These are phyloP conservation scores for Paramecium pentaurelia DNA, from an alignment of 73 alveolate genomes.

Conservation along the genomic window DNA sequence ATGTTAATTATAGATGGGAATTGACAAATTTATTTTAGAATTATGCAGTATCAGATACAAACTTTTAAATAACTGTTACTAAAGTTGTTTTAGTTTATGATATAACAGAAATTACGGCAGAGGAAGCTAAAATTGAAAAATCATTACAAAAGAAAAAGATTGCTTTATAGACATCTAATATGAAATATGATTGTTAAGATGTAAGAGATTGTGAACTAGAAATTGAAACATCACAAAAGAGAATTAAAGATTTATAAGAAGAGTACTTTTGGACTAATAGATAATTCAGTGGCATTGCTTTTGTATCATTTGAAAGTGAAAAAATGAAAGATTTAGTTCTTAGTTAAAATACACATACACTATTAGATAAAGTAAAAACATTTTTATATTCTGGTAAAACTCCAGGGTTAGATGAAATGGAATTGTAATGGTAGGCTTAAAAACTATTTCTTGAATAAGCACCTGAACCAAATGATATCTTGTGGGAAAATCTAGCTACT, in stretches of 20 bases:
- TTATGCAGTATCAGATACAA: neutral
- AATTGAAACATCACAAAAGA: neutral
- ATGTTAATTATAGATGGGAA: conserved; percentile 42
- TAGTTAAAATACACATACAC: neutral
- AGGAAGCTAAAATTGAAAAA: neutral
- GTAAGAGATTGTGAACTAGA: conserved; percentile 24
- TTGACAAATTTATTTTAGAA: neutral
- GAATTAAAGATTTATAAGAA: neutral
- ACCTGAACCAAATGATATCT: conserved; percentile 59
- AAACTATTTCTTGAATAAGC: conserved; percentile 26
- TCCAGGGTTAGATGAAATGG: neutral
- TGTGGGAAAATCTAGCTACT: conserved; percentile 43
- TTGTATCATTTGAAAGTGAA: conserved; percentile 60
- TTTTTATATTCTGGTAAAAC: conserved; percentile 5
- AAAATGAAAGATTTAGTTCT: conserved; percentile 30
- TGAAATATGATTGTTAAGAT: conserved; percentile 2
- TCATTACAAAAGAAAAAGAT: neutral
- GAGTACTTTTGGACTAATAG: neutral
- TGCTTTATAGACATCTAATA: conserved; percentile 19
- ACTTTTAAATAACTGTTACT: neutral
- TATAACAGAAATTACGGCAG: neutral
- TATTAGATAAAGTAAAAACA: neutral
- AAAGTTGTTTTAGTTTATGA: conserved; percentile 51
- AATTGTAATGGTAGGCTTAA: neutral
- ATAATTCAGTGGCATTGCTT: conserved; percentile 45